Evolutionary conservation across 176 grass and related monocot species (phyloP).

Genomic region (Carex scoparia): DNA sequence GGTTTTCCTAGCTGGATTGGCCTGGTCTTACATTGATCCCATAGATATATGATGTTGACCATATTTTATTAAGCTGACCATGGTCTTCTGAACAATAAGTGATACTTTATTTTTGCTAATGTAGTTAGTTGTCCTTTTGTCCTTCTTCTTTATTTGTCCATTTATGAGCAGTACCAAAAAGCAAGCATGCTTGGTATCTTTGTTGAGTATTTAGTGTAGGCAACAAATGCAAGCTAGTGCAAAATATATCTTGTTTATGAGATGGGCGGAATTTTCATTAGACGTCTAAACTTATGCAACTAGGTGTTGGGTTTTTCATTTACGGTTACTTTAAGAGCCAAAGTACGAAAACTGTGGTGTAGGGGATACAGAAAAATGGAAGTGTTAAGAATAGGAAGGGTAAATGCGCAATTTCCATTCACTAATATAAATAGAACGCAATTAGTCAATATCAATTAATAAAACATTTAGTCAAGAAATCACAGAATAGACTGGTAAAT

Average conservation of each 20-base stretch:
- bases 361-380: not conserved
- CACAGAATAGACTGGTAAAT: not conserved
- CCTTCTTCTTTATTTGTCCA: not conserved
- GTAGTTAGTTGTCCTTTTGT: not conserved
- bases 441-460: not conserved
- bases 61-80: constrained; percentile 1
- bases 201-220: not conserved
- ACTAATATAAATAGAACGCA: not conserved
- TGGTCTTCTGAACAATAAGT: constrained; percentile 1
- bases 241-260: not conserved
- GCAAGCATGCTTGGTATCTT: not conserved
- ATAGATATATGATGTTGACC: constrained; percentile 20
- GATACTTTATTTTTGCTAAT: not conserved
- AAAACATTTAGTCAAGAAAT: not conserved
- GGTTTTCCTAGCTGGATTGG: constrained; percentile 18
- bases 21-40: constrained; percentile 1
- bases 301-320: not conserved
- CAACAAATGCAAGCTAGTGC: not conserved
- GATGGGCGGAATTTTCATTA: not conserved
- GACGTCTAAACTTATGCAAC: not conserved
- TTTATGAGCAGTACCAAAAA: not conserved
- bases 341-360: not conserved
- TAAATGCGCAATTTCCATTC: not conserved
- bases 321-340: not conserved
- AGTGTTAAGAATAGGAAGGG: not conserved